Percentiles rank a stretch among this genome's conserved stretches.
These are phyloP conservation scores for Xylariaceae sp. DNA, from an alignment of 2,329 filamentous ascomycete genomes.

Conservation along the genomic window DNA sequence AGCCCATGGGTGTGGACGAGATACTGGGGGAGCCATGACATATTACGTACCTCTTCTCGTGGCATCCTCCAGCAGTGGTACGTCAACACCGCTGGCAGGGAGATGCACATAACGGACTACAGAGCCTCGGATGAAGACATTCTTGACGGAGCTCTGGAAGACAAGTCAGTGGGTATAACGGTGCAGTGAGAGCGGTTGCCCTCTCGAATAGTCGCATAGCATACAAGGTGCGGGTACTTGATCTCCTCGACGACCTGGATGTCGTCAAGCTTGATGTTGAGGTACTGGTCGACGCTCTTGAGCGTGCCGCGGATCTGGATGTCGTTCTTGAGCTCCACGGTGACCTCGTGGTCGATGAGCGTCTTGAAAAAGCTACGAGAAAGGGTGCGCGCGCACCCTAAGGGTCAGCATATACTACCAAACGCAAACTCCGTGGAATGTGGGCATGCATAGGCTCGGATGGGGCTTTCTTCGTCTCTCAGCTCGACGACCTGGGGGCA, in stretches of 20 bases:
- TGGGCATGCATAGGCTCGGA: too few relatives aligned
- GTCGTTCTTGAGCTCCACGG: conserved; percentile 98
- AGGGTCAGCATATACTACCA: too few relatives aligned
- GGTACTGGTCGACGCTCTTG: conserved; percentile 97
- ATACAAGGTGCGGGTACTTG: conserved; percentile 87
- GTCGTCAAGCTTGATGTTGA: conserved; percentile 98
- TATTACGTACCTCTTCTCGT: conserved; percentile 68
- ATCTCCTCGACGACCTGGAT: conserved; percentile 89
- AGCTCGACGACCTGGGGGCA: too few relatives aligned
- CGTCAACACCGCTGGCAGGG: conserved; percentile 76
- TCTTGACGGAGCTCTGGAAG: conserved; percentile 71
- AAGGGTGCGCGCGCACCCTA: neutral
- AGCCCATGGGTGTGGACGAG: conserved; percentile 1
- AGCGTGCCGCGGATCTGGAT: conserved; percentile 93
- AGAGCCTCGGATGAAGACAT: conserved; percentile 91
- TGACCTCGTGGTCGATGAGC: conserved; percentile 94
- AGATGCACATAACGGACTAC: conserved; percentile 92
- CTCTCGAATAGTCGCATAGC: conserved; percentile 18
- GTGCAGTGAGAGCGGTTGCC: too few relatives aligned
- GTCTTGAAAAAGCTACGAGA: conserved; percentile 91
- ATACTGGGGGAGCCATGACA: neutral
- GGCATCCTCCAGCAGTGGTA: conserved; percentile 83
- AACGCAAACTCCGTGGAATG: too few relatives aligned
- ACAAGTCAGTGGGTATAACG: neutral
- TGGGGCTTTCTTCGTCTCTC: too few relatives aligned